Base-by-base conservation (phyloP, 1,284 basidiomycete species). In the Grifola frondosa region DNA sequence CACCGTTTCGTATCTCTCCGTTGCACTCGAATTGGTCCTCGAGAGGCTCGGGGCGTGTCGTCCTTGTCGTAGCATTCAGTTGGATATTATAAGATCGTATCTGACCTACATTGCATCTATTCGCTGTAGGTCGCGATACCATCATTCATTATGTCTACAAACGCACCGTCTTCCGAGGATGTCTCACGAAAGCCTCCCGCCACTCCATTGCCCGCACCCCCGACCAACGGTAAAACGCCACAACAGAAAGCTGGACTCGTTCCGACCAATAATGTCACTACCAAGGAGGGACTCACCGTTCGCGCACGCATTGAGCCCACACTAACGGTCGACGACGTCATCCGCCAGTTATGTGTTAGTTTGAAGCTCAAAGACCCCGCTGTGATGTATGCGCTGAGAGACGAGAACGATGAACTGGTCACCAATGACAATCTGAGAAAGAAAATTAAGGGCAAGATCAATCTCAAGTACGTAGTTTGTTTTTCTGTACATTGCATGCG, bases 331-430 rank as follows among this genome's bases (percentile, higher is more conserved):
- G 81, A 85, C 44, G 88, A 91, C 60, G 88, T 91, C 41, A 76
- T 91, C 37, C 80, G 78, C 38, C 88, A 89, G 59, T 74, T 91
- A 12, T 89, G 86, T 56, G 67, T 84, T 50, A 89, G 88, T 62
- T 71, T 97, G 54, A 86, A 88, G 59, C 83, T 95, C 36, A 82
- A 84, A 49, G 91, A 94, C 41, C 81, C 89, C 0, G 81, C 90
- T 11, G 78, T 81, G 4, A 75, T 91, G 47, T 94, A 87, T 58
- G 91, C 92, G 2, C 66, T 98, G 44, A 75, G 95, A 54, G 93
- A 97, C 59, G 90, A 94, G 55, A 80, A 75, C 21, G 90, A 93
- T 53, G 88, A 90, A 57, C 69, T 97, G 35, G 85, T 98, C n/a
- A 96, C 93, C 20, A 91, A 93, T 59, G 87, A 91, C 49, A 96